Base-by-base conservation (phyloP, 306 rosid genomes). In the Hylodesmum podocarpum region DNA sequence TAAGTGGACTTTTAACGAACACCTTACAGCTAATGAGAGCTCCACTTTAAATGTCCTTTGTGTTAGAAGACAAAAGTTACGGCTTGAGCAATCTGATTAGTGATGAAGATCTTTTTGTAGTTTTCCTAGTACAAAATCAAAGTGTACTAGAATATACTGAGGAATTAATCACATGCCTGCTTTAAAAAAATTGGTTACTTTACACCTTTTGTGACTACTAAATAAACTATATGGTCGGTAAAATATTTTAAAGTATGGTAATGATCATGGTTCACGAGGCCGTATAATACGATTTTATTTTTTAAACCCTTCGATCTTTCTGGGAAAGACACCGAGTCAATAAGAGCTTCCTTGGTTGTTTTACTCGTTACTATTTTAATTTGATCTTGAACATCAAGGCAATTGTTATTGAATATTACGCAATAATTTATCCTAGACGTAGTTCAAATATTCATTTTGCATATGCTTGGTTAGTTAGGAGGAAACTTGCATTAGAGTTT, bases 1-100 rank as follows among this genome's bases (percentile, higher is more conserved):
- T 21, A 72, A 14, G 73, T 49, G 76, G 81, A 73, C 63, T 78
- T 67, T 6, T 70, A 50, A 39, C 78, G 41, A 78, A 73, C 75
- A 61, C 28, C 24, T 78, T 65, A 70, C 86, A 75, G 84, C 84
- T 82, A 78, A 73, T 73, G 28, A 11, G 14, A 55, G 27, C 69
- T 22, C 67, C 75, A 68, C 66, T 54, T 65, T 72, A 10, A 3
- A 53, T 34, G 25, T 67, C 75, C 24, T 61, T 55, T 67, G 9
- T 27, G 28, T 76, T 66, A 70, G 5, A 21, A 12, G 24, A 77
- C 81, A 77, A 80, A 82, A 80, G 22, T 27, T 69, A 75, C 47
- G 73, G 74, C 36, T 57, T 28, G 12, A 47, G 50, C 72, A 9
- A 13, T 22, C 53, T 40, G 19, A 27, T 33, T 37, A 62, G 27